phyloP scores from a whole-genome alignment of 331 rosid species.

The Erythrophleum ivorense region DNA sequence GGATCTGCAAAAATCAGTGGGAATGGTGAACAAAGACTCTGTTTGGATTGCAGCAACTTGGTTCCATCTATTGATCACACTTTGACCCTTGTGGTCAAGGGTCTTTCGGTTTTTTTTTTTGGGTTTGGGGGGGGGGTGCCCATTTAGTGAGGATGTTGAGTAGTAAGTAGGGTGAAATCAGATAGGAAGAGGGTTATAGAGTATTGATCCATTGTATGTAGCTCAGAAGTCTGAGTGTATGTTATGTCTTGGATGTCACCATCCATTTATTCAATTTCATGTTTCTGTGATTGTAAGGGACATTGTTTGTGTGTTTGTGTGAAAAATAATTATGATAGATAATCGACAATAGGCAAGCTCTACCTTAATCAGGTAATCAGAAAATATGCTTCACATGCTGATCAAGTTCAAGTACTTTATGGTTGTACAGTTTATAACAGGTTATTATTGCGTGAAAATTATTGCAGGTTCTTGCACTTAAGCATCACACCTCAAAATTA shows the following conservation, averaged over 20 bases:
- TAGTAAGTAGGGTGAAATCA: neutral
- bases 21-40: neutral
- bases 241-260: neutral
- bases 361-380: neutral
- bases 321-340: constrained; percentile 23
- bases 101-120: too few relatives aligned
- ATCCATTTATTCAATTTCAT: constrained; percentile 10
- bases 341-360: neutral
- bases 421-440: neutral
- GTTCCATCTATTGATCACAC: neutral
- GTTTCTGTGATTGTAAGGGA: neutral
- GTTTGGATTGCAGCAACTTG: neutral
- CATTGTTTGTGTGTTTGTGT: neutral
- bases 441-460: neutral
- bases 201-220: neutral
- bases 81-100: neutral
- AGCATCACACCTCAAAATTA: constrained; percentile 88
- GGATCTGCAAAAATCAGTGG: neutral
- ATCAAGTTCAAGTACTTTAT: neutral
- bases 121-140: too few relatives aligned
- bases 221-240: neutral
- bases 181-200: neutral
- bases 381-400: neutral
- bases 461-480: constrained; percentile 74
- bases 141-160: neutral